Evolutionary conservation across 2,329 filamentous ascomycete species (phyloP).

Genomic region (Xylariaceae sp.): DNA sequence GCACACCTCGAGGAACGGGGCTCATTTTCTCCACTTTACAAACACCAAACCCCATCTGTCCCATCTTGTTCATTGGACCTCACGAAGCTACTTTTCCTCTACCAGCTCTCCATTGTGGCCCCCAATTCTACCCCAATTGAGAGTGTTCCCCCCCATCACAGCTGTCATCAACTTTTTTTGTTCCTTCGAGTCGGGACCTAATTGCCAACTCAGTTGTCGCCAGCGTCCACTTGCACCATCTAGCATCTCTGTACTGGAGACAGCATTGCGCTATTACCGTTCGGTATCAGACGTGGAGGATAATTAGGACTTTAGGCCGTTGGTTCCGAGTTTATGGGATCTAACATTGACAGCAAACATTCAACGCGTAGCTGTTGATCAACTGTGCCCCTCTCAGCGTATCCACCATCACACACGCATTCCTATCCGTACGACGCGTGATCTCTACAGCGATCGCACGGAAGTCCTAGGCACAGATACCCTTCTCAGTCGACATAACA

Average conservation of each 20-base stretch:
- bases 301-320: conserved; percentile 31
- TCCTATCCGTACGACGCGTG: conserved; percentile 21
- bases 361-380: conserved; percentile 27
- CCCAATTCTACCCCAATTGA: conserved; percentile 47
- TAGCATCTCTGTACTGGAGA: conserved; percentile 37
- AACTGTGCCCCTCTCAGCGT: conserved; percentile 22
- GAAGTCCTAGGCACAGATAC: conserved; percentile 2
- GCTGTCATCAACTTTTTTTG: conserved; percentile 29
- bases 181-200: conserved; percentile 29
- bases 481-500: conserved; percentile 29
- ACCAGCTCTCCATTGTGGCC: conserved; percentile 42
- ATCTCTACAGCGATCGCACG: conserved; percentile 10
- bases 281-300: conserved; percentile 44
- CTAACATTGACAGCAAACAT: conserved; percentile 17
- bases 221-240: conserved; percentile 29
- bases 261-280: conserved; percentile 35
- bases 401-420: conserved; percentile 24
- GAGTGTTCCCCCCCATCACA: conserved; percentile 42
- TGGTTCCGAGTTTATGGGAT: conserved; percentile 33
- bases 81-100: conserved; percentile 45
- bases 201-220: conserved; percentile 35
- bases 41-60: conserved; percentile 45
- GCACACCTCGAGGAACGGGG: conserved; percentile 43
- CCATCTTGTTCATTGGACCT: conserved; percentile 44
- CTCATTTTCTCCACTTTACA: conserved; percentile 47